Evolutionary conservation across 805 yeast species (phyloP), one percentile per base, ranked within the genome.

Genomic region (Tetrapisispora nanseiensis): DNA sequence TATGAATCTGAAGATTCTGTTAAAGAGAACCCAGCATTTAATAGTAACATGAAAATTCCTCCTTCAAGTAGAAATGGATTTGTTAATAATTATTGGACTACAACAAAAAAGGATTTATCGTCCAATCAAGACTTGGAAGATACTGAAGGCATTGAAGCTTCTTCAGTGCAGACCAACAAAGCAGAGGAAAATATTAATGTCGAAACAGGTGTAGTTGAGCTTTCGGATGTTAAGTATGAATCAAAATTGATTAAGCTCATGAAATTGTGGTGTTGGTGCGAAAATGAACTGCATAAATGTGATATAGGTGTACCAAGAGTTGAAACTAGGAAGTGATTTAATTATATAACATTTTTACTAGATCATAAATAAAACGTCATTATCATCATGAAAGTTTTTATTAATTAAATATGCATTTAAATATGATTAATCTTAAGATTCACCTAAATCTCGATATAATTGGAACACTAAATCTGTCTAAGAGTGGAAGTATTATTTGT

Each of bases 211-310:
- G 13, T 16, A 18, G n/a, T 27, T 5, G 28, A 45, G 23, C 27
- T 47, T 6, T 38, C 47, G 19, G 51, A 49, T 31, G 37, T 45
- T 20, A 46, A 47, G 30, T 51, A 54, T 39, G 65, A 60, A 37
- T 55, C 62, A 6, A 66, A 64, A 46, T 60, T 81, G 44, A 76
- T 77, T 48, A 70, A 74, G 42, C 62, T 80, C 22, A 66, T 78
- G 39, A 75, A 76, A 52, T 54, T 80, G 36, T 80, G 83, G 82
- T 68, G 72, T 3, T 76, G 83, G 67, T 75, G 82, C 8, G 85
- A 78, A 52, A 75, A 75, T 51, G 62, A 72, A 54, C 51, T 76
- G 34, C 61, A 67, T 40, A 67, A 65, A 41, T 50, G 56, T 26
- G 56, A 61, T 39, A 59, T 65, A 24, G 66, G 65, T 6, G 62